Conservation (phyloP, 2,329 filamentous ascomycete genomes). For the Phaeoacremonium minimum region DNA sequence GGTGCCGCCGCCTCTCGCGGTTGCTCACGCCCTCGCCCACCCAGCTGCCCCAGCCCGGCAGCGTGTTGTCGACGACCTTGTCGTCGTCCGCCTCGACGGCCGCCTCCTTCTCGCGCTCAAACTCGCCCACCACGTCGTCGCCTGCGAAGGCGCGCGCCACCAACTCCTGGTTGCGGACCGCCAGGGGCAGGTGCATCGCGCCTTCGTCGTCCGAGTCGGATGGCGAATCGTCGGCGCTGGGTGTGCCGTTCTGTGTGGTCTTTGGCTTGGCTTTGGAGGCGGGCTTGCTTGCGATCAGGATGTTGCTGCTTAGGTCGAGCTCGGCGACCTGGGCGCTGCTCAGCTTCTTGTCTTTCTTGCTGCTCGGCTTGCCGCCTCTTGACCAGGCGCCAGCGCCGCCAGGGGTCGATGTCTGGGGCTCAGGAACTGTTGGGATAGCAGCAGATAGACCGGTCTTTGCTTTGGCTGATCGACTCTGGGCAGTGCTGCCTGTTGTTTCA, state of each 20-base stretch:
- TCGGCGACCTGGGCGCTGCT: conserved; percentile 23
- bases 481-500: conserved; percentile 18
- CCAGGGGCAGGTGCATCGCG: conserved; percentile 49
- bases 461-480: conserved; percentile 6
- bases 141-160: conserved; percentile 84
- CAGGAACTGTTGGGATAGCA: conserved; percentile 1
- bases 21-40: conserved; percentile 76
- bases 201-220: conserved; percentile 42
- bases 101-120: conserved; percentile 73
- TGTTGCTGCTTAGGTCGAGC: conserved; percentile 33
- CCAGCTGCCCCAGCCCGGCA: conserved; percentile 95
- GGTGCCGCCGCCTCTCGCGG: conserved; percentile 60
- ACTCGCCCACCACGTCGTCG: conserved; percentile 76
- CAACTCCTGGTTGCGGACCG: conserved; percentile 60
- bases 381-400: conserved; percentile 37
- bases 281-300: conserved; percentile 13
- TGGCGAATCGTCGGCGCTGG: conserved; percentile 23
- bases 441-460: neutral
- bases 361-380: conserved; percentile 22
- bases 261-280: conserved; percentile 12
- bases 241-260: conserved; percentile 10
- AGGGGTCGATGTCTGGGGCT: conserved; percentile 12
- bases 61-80: conserved; percentile 74
- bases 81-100: conserved; percentile 74
- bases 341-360: conserved; percentile 26